phyloP scores from a whole-genome alignment of 345 rosid species.

The Eutrema japonicum region DNA sequence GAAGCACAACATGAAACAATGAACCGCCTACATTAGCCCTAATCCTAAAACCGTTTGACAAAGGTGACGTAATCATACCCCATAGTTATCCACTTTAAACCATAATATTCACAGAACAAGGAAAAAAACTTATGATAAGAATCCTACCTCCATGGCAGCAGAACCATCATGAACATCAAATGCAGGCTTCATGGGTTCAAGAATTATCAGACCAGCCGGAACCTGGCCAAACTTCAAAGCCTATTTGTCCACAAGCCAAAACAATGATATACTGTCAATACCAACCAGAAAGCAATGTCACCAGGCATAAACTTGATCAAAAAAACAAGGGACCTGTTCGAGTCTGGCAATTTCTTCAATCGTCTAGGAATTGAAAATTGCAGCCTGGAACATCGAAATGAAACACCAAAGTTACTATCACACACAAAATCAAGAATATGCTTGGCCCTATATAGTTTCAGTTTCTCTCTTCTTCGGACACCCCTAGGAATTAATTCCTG shows the following conservation, averaged over 20 bases:
- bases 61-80: too few species aligned
- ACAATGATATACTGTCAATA: slow-evolving; percentile 31
- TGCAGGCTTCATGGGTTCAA: slow-evolving; percentile 50
- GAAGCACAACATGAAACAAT: too few species aligned
- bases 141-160: slow-evolving; percentile 77
- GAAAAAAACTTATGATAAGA: too few species aligned
- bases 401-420: slow-evolving; percentile 28
- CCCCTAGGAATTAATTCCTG: background rate
- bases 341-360: slow-evolving; percentile 99
- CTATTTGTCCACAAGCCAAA: slow-evolving; percentile 50
- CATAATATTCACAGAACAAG: too few species aligned
- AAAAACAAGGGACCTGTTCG: slow-evolving; percentile 64
- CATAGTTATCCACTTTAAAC: too few species aligned
- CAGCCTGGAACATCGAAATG: slow-evolving; percentile 71
- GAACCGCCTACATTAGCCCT: too few species aligned
- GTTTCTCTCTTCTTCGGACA: background rate
- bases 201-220: slow-evolving; percentile 76
- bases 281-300: slow-evolving; percentile 24
- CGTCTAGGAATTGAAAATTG: slow-evolving; percentile 97
- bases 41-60: slow-evolving; percentile 5
- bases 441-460: slow-evolving; percentile 9
- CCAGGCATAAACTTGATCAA: background rate
- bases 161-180: slow-evolving; percentile 56
- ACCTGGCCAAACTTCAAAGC: slow-evolving; percentile 92
- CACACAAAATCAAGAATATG: slow-evolving; percentile 19